phyloP scores from a whole-genome alignment of 2,329 filamentous ascomycete genomes.

The Colletotrichum sp. region DNA sequence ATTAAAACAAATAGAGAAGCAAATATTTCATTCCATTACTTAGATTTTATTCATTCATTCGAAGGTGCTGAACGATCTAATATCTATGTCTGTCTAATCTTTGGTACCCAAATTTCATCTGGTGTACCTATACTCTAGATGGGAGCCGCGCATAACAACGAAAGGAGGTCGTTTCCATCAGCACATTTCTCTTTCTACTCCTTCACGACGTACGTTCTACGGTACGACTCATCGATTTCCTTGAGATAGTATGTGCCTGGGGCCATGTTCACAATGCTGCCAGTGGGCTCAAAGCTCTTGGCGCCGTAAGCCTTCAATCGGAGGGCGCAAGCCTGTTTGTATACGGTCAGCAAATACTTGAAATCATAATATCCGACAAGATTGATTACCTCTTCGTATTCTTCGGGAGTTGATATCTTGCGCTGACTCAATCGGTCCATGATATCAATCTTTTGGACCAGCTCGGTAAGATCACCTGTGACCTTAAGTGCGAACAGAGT shows the following conservation, averaged over 20 bases:
- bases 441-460: slow-evolving; percentile 3
- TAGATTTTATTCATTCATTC: neutral
- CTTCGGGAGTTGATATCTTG: neutral
- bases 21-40: neutral
- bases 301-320: slow-evolving; percentile 1
- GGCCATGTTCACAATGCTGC: neutral
- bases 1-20: neutral
- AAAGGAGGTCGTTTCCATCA: neutral
- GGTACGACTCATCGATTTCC: neutral
- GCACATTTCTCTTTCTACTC: neutral
- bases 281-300: neutral
- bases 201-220: neutral
- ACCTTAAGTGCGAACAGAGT: slow-evolving; percentile 5
- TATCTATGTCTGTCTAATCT: neutral
- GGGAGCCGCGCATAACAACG: neutral
- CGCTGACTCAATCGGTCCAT: neutral
- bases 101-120: neutral
- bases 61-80: neutral
- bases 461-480: neutral
- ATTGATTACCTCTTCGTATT: neutral
- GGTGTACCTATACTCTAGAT: neutral
- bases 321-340: neutral
- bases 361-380: rapidly evolving
- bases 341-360: neutral
- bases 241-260: neutral